phyloP scores from a whole-genome alignment of 225 moss, liverwort and hornwort species.

The Straminergon stramineum region DNA sequence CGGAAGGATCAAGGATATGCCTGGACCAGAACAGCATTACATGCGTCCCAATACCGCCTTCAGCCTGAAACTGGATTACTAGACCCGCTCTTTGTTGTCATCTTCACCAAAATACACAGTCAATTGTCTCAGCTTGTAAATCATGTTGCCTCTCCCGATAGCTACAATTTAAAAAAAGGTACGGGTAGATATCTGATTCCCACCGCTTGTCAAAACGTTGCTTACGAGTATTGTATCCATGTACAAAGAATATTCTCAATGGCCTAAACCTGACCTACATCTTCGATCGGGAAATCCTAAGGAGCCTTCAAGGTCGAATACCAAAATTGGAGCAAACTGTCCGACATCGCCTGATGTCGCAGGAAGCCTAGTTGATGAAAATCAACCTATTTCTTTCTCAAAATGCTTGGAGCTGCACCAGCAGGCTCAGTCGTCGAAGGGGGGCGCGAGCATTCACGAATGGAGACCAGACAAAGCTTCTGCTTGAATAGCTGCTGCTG shows the following conservation, averaged over 20 bases:
- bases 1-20: not conserved
- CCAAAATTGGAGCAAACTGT: constrained; percentile 26
- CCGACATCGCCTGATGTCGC: not conserved
- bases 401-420: not conserved
- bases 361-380: not conserved
- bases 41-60: not conserved
- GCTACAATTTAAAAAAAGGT: not conserved
- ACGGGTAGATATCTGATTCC: not conserved
- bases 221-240: not conserved
- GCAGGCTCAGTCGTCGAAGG: not conserved
- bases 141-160: not conserved
- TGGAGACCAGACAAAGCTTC: constrained; percentile 82
- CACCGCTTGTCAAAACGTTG: constrained; percentile 17
- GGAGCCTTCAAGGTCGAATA: not conserved
- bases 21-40: not conserved
- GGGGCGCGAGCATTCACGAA: constrained; percentile 42
- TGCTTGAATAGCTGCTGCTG: constrained; percentile 96
- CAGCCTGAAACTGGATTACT: not conserved
- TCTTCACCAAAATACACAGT: not conserved
- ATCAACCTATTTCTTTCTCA: constrained; percentile 16
- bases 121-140: not conserved
- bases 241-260: constrained; percentile 21
- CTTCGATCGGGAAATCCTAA: not conserved
- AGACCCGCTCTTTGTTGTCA: not conserved
- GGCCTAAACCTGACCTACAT: constrained; percentile 4